Conservation (phyloP, 2,329 filamentous ascomycete species). For the Fusarium sp. region DNA sequence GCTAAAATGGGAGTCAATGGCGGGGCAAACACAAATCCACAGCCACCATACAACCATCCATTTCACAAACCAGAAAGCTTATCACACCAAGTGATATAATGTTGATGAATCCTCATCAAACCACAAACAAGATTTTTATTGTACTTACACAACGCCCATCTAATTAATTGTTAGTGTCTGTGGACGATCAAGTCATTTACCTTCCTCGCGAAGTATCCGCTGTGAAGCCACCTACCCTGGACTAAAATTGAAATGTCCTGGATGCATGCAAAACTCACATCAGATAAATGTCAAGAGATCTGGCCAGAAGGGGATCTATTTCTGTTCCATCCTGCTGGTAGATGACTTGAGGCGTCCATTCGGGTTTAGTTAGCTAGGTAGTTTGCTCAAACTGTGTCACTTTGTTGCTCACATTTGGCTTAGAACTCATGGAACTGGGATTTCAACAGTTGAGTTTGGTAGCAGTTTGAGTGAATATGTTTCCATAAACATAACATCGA, state of each 20-base stretch:
- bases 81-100: neutral
- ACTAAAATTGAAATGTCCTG: neutral
- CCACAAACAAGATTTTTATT: neutral
- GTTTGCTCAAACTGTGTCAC: neutral
- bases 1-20: constrained; percentile 25
- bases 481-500: neutral
- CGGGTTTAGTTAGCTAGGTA: too few species aligned
- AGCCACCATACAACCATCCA: neutral
- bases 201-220: neutral
- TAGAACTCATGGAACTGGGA: neutral
- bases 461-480: neutral
- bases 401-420: neutral
- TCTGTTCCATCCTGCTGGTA: fast-evolving
- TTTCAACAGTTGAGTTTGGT: neutral
- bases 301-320: neutral
- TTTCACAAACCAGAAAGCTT: neutral
- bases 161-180: neutral
- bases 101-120: neutral
- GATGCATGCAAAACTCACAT: neutral
- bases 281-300: neutral
- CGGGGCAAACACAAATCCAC: constrained; percentile 28
- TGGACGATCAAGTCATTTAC: neutral
- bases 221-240: neutral
- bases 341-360: neutral
- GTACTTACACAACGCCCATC: too few species aligned